Evolutionary conservation across 768 basidiomycete genomes (phyloP), one percentile per base, ranked within the genome.

Genomic region (Asterophora lycoperdoides): DNA sequence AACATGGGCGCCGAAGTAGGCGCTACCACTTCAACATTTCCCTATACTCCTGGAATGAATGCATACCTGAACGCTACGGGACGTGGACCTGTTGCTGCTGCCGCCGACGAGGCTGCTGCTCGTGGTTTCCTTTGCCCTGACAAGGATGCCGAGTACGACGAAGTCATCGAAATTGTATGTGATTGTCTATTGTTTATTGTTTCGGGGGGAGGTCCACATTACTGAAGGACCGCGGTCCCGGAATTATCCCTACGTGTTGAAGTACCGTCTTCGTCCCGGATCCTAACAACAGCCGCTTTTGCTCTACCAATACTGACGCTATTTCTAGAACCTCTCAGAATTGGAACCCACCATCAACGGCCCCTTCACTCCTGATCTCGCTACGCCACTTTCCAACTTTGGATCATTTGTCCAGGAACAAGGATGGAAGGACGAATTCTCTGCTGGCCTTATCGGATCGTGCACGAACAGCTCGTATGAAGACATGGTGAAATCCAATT

Each of bases 1-100:
- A 98, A 99, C 68, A 99, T 98, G 96, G 96, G 96, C 43, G 96
- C 96, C 10, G 96, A 99, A 73, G 94, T 98, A n/a, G 96, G 96
- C 33, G 96, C 96, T n/a, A 99, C 96, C 1, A 98, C 96, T 0
- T 95, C 94, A 1, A 92, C 89, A 5, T 99, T 99, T 78, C 94
- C 95, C 4, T 99, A 98, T 69, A 93, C 92, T 13, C 68, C 79
- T 14, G 81, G 82, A 60, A 98, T 98, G 95, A 78, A 83, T 28
- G 75, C 81, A 30, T 99, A 98, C 68, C 80, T 99, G 26, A 74
- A 80, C 54, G 93, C 93, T 15, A 99, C 96, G 8, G 86, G 91
- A 41, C 84, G 96, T 48, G 82, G 78, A 34, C 81, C 86, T 28
- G 92, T 95, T 19, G 94, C 94, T 26, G 71, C 68, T 13, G 90